Evolutionary conservation across 331 rosid species (phyloP).

Genomic region (Malus hybrid): DNA sequence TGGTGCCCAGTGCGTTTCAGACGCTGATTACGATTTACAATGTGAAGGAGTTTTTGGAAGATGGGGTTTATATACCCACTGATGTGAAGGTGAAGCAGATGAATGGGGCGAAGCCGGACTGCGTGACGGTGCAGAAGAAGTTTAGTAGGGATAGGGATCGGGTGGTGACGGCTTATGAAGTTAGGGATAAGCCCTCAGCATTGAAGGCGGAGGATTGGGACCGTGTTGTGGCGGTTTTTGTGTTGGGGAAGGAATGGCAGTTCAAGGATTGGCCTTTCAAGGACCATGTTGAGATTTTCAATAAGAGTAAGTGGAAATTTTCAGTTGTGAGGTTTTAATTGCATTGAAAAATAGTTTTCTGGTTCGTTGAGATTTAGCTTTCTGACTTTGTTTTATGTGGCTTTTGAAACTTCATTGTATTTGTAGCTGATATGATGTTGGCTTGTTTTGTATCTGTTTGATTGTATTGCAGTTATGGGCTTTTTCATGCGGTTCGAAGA

Average conservation of each 20-base stretch:
- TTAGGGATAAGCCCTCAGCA: conserved; percentile 78
- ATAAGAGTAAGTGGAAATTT: conserved; percentile 45
- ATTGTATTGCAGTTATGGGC: conserved; percentile 53
- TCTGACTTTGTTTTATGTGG: background rate
- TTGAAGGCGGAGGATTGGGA: conserved; percentile 88
- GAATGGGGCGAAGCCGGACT: conserved; percentile 78
- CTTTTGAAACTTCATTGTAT: background rate
- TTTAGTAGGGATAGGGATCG: conserved; percentile 81
- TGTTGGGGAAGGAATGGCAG: conserved; percentile 94
- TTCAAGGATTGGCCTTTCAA: conserved; percentile 94
- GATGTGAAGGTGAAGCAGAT: conserved; percentile 83
- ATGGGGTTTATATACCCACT: conserved; percentile 72
- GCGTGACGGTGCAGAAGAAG: conserved; percentile 95
- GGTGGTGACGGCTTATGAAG: conserved; percentile 85
- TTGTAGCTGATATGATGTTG: background rate
- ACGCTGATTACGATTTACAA: conserved; percentile 76
- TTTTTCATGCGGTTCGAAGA: conserved; percentile 97
- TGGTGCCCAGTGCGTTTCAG: conserved; percentile 85
- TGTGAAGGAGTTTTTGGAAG: conserved; percentile 88
- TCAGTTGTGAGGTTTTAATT: background rate
- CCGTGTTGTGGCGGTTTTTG: conserved; percentile 85
- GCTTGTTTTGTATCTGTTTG: background rate
- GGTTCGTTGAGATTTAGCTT: background rate
- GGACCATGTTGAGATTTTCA: conserved; percentile 89
- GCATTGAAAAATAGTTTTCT: background rate